phyloP scores from a whole-genome alignment of 1,139 yeast species.

The Hansenula sp. region DNA sequence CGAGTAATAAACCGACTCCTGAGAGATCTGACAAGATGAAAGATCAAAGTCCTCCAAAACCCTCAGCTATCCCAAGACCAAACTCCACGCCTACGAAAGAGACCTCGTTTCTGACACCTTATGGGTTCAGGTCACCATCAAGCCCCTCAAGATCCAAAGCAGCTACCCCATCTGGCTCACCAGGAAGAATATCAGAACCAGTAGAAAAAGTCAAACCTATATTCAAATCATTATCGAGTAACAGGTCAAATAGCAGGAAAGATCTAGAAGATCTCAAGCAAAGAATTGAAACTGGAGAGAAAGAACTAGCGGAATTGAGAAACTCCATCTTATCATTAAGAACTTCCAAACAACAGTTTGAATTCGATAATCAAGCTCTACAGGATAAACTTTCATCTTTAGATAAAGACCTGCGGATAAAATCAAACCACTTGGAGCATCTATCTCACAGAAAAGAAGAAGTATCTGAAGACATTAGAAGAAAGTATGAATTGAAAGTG shows the following conservation, averaged over 20 bases:
- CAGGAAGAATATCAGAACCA: slow-evolving; percentile 1
- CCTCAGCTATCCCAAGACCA: slow-evolving; percentile 18
- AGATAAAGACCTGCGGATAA: slow-evolving; percentile 28
- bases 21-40: background rate
- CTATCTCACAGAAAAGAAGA: slow-evolving; percentile 28
- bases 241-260: background rate
- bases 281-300: slow-evolving; percentile 8
- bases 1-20: background rate
- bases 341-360: slow-evolving; percentile 37
- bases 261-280: slow-evolving; percentile 9
- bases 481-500: slow-evolving; percentile 33
- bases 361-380: slow-evolving; percentile 32
- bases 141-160: slow-evolving; percentile 3
- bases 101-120: slow-evolving; percentile 9
- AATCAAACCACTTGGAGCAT: slow-evolving; percentile 38
- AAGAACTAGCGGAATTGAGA: slow-evolving; percentile 21
- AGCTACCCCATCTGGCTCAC: background rate
- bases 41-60: slow-evolving; percentile 4
- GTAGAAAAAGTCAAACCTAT: background rate
- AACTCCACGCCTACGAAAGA: slow-evolving; percentile 15
- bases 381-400: slow-evolving; percentile 10
- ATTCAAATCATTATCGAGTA: background rate
- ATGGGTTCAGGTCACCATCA: slow-evolving; percentile 12
- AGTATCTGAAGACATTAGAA: slow-evolving; percentile 31
- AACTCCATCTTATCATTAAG: slow-evolving; percentile 30